These are phyloP conservation scores for Schizothecium vesticola DNA, from an alignment of 495 filamentous ascomycete species.

Conservation along the genomic window DNA sequence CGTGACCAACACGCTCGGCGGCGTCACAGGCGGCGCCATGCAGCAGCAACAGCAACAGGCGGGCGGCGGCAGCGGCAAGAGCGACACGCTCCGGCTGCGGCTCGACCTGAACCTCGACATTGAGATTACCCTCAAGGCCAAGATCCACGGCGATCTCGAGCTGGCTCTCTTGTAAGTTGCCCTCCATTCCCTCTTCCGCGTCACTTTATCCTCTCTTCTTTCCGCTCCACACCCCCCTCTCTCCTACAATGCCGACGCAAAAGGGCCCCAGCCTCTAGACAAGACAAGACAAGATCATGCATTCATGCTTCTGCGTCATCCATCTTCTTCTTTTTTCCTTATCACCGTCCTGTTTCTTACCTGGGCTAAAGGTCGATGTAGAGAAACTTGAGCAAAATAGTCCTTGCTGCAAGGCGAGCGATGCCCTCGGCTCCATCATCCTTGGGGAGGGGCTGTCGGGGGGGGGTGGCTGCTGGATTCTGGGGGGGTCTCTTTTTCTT, in stretches of 20 bases:
- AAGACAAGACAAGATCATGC: background rate
- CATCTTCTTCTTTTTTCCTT: slow-evolving; percentile 3
- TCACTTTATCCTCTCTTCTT: slow-evolving; percentile 1
- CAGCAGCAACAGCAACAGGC: slow-evolving; percentile 29
- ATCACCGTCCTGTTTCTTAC: slow-evolving; percentile 22
- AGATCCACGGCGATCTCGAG: slow-evolving; percentile 86
- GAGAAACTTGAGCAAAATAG: slow-evolving; percentile 29
- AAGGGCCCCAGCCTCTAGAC: slow-evolving; percentile 14
- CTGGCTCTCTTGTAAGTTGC: slow-evolving; percentile 71
- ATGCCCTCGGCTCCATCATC: background rate
- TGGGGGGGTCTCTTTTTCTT: background rate
- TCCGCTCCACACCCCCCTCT: slow-evolving; percentile 3
- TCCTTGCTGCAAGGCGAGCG: background rate
- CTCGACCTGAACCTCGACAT: slow-evolving; percentile 85
- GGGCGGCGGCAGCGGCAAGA: slow-evolving; percentile 48
- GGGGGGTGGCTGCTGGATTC: background rate
- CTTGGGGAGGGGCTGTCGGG: background rate
- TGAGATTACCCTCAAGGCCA: slow-evolving; percentile 86
- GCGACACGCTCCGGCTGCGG: slow-evolving; percentile 66
- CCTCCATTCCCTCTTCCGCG: background rate
- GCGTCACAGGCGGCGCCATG: slow-evolving; percentile 47
- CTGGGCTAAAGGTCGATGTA: slow-evolving; percentile 34
- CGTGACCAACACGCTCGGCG: slow-evolving; percentile 52
- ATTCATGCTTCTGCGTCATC: background rate
- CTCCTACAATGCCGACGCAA: slow-evolving; percentile 15